These are phyloP conservation scores for Kernera saxatilis DNA, from an alignment of 345 rosid species.

Conservation along the genomic window DNA sequence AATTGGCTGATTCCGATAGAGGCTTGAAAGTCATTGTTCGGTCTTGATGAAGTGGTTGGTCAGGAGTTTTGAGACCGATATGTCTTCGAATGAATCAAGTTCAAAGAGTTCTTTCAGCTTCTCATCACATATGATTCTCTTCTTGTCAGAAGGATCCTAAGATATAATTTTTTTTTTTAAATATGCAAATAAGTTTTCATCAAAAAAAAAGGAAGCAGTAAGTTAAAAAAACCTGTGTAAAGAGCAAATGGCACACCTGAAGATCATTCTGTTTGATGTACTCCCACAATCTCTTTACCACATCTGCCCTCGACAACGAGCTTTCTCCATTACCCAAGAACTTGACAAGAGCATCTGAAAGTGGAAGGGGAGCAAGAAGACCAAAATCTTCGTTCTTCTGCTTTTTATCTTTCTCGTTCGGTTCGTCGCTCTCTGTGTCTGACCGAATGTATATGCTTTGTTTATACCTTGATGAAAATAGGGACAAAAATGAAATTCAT, in stretches of 20 bases:
- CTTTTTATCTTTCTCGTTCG: slow-evolving; percentile 40
- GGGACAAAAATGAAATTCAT: slow-evolving; percentile 1
- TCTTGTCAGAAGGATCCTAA: slow-evolving; percentile 55
- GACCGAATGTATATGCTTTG: neutral
- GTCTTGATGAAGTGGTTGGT: slow-evolving; percentile 46
- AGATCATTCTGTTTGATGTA: slow-evolving; percentile 60
- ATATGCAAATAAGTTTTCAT: neutral
- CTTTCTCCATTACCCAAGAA: slow-evolving; percentile 64
- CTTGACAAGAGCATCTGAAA: slow-evolving; percentile 52
- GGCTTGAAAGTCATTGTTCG: slow-evolving; percentile 35
- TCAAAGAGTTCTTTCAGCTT: slow-evolving; percentile 63
- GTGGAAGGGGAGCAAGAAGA: slow-evolving; percentile 52
- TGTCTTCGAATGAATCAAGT: slow-evolving; percentile 45
- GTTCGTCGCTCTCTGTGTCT: slow-evolving; percentile 35
- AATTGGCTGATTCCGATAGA: slow-evolving; percentile 33
- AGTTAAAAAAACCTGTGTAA: neutral
- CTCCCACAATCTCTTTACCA: slow-evolving; percentile 54
- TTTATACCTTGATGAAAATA: slow-evolving; percentile 7
- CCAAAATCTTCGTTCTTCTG: slow-evolving; percentile 49
- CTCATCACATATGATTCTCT: slow-evolving; percentile 47
- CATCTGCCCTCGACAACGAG: slow-evolving; percentile 46
- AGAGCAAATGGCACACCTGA: slow-evolving; percentile 42
- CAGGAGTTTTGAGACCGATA: slow-evolving; percentile 45
- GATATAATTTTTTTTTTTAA: no score
- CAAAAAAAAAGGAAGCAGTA: neutral